Percentiles rank a stretch among this genome's conserved stretches.
phyloP scores from a whole-genome alignment of 2,329 filamentous ascomycete species.

The Colletotrichum endophyticum region DNA sequence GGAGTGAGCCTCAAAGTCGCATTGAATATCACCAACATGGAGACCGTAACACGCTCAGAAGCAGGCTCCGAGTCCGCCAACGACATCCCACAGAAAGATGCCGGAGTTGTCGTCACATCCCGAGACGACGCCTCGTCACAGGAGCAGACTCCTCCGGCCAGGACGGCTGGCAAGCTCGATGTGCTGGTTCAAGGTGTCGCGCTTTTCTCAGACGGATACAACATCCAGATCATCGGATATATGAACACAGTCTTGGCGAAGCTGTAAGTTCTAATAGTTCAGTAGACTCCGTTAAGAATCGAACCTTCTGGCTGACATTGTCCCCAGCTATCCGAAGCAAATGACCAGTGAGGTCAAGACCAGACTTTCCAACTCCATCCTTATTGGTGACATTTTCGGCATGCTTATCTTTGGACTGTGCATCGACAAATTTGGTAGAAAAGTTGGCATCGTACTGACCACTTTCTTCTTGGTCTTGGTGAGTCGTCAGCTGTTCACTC shows the following conservation, averaged over 20 bases:
- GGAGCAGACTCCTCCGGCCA: background rate
- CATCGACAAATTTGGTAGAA: constrained; percentile 50
- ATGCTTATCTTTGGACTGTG: constrained; percentile 44
- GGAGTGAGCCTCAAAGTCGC: background rate
- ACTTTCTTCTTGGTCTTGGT: constrained; percentile 48
- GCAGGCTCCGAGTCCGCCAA: background rate
- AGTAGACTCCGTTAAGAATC: accelerated
- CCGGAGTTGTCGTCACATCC: background rate
- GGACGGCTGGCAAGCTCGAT: background rate
- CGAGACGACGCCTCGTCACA: background rate
- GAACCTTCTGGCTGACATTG: background rate
- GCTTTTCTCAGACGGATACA: constrained; percentile 38
- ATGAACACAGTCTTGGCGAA: constrained; percentile 35
- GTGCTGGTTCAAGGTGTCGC: constrained; percentile 34
- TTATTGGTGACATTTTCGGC: constrained; percentile 46
- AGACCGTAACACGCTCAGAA: background rate
- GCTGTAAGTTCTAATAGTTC: constrained; percentile 16
- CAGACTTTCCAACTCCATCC: constrained; percentile 41
- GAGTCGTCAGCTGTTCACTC: accelerated
- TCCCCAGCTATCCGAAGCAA: constrained; percentile 26
- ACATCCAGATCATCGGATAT: constrained; percentile 36
- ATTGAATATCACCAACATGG: background rate
- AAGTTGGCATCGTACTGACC: constrained; percentile 48
- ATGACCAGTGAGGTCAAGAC: constrained; percentile 39
- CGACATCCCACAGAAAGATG: background rate